Base-by-base conservation (phyloP, 2,329 filamentous ascomycete genomes). In the Alternaria panax region DNA sequence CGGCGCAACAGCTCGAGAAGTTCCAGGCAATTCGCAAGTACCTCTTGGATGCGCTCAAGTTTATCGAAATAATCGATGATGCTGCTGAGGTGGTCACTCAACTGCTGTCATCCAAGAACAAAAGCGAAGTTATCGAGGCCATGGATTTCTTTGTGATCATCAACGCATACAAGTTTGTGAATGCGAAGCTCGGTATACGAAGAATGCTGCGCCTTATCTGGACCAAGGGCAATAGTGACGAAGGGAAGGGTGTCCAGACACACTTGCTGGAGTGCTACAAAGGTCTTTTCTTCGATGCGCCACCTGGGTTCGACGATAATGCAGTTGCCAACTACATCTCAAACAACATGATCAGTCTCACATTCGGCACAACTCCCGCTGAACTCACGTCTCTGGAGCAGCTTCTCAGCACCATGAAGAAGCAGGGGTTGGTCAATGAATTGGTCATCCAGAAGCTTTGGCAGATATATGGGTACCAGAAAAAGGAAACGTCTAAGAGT, bases 171-270 rank as follows among this genome's bases (percentile, higher is more conserved):
- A 95, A 96, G 77, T 90, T 99, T 59, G 92, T 97, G 77, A 92
- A 95, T 67, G 93, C 96, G 74, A 93, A 96, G 77, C 81, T 90
- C 38, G 95, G 96, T 57, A 98, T 99, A 72, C 88, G 94, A 59
- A 90, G 93, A 57, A 99, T 99, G 95, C 85, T 99, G 64, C 90
- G 94, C 53, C 84, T 99, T 20, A 99, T 99, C 77, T 99, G 95
- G 95, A 99, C 95, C 65, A 99, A 99, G 80, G 94, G 95, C 69
- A 99, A 98, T 80, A 98, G 93, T 71, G 95, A 99, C 72, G 96
- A 99, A 83, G 95, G 96, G 71, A 99, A 98, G 80, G 95, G 95
- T 56, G 93, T 99, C 2, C 96, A 99, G 76, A 92, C 91, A 2
- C 95, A 99, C 78, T 85, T 99, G 28, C 97, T 99, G 66, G 95